These are phyloP conservation scores for Haematococcus sp. DNA, from an alignment of 139 green algal genomes.

Conservation along the genomic window DNA sequence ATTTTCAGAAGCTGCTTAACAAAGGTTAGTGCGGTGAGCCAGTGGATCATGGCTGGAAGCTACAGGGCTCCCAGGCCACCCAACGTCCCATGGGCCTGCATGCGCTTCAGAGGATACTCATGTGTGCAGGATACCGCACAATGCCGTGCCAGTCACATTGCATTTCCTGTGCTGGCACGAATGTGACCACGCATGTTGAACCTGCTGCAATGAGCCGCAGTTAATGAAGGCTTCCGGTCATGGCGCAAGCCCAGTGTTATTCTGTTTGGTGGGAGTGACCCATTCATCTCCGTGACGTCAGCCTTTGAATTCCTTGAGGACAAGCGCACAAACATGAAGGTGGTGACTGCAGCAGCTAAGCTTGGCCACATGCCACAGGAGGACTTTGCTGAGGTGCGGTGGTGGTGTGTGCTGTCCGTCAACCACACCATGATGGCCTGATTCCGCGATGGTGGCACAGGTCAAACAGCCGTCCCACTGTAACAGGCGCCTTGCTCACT, in stretches of 20 bases:
- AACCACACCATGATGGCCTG: no score
- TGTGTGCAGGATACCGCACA: no score
- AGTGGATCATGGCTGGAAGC: no score
- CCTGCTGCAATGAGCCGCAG: no score
- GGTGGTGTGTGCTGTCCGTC: background rate
- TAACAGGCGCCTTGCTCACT: background rate
- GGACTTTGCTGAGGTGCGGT: constrained; percentile 22
- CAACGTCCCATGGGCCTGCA: no score
- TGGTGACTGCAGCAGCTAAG: constrained; percentile 5
- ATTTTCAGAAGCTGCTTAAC: constrained; percentile 46
- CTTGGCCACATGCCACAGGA: constrained; percentile 49
- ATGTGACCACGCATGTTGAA: no score
- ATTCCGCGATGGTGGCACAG: background rate
- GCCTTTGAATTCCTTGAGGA: constrained; percentile 35
- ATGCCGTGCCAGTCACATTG: no score
- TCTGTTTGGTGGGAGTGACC: constrained; percentile 63
- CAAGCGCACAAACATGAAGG: constrained; percentile 51
- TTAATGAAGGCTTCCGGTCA: constrained; percentile 58
- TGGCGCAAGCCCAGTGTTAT: constrained; percentile 64
- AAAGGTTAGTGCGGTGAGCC: constrained; percentile 4
- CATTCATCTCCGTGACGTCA: constrained; percentile 53
- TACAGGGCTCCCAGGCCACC: no score
- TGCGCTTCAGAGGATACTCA: no score
- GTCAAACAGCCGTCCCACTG: background rate
- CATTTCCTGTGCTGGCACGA: no score